These are phyloP conservation scores for Ambrosiella cleistominuta DNA, from an alignment of 2,329 filamentous ascomycete genomes.

Conservation along the genomic window DNA sequence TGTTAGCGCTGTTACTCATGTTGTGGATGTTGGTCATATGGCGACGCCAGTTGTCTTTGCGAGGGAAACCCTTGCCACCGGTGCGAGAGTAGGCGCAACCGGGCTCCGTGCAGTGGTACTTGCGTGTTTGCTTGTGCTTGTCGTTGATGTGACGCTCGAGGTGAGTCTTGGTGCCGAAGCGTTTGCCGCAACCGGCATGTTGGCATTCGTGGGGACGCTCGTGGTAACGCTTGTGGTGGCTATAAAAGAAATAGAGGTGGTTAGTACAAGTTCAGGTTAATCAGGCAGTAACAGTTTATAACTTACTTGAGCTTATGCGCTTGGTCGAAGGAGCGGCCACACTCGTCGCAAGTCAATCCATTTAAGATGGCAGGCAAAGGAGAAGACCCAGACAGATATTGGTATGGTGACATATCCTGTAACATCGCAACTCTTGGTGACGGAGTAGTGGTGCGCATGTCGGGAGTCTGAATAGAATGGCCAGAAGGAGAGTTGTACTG, in stretches of 20 bases:
- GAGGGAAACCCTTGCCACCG: conserved; percentile 40
- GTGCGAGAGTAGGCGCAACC: conserved; percentile 38
- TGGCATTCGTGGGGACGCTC: conserved; percentile 40
- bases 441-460: conserved; percentile 27
- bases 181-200: conserved; percentile 34
- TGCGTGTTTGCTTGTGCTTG: conserved; percentile 40
- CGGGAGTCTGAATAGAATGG: conserved; percentile 28
- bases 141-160: conserved; percentile 45
- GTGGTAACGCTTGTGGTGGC: conserved; percentile 44
- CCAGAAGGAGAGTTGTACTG: conserved; percentile 24
- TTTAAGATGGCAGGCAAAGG: conserved; percentile 7
- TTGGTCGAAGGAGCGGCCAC: conserved; percentile 34
- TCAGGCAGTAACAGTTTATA: background rate
- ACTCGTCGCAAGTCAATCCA: conserved; percentile 25
- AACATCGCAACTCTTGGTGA: conserved; percentile 24
- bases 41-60: conserved; percentile 45
- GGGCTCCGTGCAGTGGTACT: conserved; percentile 38
- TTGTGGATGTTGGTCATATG: conserved; percentile 45
- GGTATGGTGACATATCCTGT: conserved; percentile 22
- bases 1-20: conserved; percentile 13
- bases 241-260: conserved; percentile 16
- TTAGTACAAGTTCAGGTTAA: conserved; percentile 15
- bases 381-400: conserved; percentile 6
- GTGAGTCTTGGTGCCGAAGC: conserved; percentile 44
- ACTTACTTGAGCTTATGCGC: conserved; percentile 41